Percentiles rank a stretch among this genome's conserved stretches.
Conservation (phyloP, 805 yeast genomes). For the Yamadazyma ubonensis region DNA sequence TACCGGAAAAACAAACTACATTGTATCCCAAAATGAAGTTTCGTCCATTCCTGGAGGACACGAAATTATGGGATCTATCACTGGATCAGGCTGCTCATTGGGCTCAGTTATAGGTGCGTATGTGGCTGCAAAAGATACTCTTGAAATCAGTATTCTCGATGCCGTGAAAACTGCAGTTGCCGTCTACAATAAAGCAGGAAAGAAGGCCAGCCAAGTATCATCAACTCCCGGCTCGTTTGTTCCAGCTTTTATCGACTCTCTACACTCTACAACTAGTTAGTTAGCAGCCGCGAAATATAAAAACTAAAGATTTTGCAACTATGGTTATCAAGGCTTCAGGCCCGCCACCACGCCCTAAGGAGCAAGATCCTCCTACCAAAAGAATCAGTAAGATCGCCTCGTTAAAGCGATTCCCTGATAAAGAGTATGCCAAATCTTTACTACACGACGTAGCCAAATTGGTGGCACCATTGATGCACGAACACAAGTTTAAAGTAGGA, state of each 20-base stretch:
- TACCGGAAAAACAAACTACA: slow-evolving; percentile 52
- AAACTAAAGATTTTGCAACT: slow-evolving; percentile 4
- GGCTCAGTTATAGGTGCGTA: slow-evolving; percentile 69
- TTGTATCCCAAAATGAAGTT: slow-evolving; percentile 22
- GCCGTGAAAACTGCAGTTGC: slow-evolving; percentile 56
- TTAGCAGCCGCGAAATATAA: not conserved
- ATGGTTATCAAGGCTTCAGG: slow-evolving; percentile 12
- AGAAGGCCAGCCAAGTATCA: slow-evolving; percentile 41
- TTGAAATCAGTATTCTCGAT: slow-evolving; percentile 28
- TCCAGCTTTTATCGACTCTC: slow-evolving; percentile 45
- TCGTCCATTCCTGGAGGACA: slow-evolving; percentile 60
- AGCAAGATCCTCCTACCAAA: slow-evolving; percentile 35
- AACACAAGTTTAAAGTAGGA: slow-evolving; percentile 62
- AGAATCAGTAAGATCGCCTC: slow-evolving; percentile 38
- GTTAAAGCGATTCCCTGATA: slow-evolving; percentile 34
- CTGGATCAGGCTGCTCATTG: slow-evolving; percentile 83
- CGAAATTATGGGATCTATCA: slow-evolving; percentile 60
- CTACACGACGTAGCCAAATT: slow-evolving; percentile 66
- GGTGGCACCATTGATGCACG: slow-evolving; percentile 78
- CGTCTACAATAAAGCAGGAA: slow-evolving; percentile 63
- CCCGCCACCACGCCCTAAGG: slow-evolving; percentile 12
- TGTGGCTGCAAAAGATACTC: slow-evolving; percentile 44
- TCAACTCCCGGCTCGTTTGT: slow-evolving; percentile 58
- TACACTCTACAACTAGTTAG: slow-evolving; percentile 15
- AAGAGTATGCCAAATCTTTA: slow-evolving; percentile 44